A percentile compares a stretch with the other conserved stretches of the same genome.
phyloP scores from a whole-genome alignment of 2,329 filamentous ascomycete species.

The Helotiales sp. region DNA sequence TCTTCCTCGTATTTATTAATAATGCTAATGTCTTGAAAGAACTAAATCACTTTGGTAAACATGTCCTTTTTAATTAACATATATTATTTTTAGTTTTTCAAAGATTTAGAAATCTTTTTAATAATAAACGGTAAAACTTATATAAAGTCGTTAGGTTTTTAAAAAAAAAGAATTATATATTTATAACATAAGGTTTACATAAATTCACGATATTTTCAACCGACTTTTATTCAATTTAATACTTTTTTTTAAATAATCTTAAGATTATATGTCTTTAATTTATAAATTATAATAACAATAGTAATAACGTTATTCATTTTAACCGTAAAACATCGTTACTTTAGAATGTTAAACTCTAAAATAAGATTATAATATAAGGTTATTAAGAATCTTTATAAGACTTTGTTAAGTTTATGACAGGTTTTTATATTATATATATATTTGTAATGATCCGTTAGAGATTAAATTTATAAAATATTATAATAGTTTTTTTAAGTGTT shows the following conservation, averaged over 20 bases:
- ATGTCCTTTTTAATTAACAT: too few species aligned
- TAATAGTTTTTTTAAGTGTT: conserved; percentile 18
- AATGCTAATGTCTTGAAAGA: too few species aligned
- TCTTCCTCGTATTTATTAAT: too few species aligned
- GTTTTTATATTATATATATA: conserved; percentile 19
- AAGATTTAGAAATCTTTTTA: conserved; percentile 19
- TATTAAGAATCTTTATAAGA: conserved; percentile 23
- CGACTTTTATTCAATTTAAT: conserved; percentile 7
- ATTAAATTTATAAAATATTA: conserved; percentile 17
- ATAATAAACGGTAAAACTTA: conserved; percentile 20
- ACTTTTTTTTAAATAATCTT: conserved; percentile 16
- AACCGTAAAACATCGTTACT: conserved; percentile 9
- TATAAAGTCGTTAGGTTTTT: conserved; percentile 18
- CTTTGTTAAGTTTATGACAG: conserved; percentile 14
- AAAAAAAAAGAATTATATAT: conserved; percentile 22
- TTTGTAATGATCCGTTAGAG: conserved; percentile 17
- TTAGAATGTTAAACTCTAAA: conserved; percentile 18
- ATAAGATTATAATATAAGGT: conserved; percentile 20
- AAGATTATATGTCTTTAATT: conserved; percentile 17
- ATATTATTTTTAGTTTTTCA: too few species aligned
- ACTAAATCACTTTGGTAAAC: too few species aligned
- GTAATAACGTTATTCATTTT: conserved; percentile 14
- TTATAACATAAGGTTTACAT: conserved; percentile 18
- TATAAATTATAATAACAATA: conserved; percentile 13
- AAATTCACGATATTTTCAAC: too few species aligned